A percentile compares a stretch with the other conserved stretches of the same genome.
Conservation (phyloP, 306 rosid species). For the Acacia melanoxylon region DNA sequence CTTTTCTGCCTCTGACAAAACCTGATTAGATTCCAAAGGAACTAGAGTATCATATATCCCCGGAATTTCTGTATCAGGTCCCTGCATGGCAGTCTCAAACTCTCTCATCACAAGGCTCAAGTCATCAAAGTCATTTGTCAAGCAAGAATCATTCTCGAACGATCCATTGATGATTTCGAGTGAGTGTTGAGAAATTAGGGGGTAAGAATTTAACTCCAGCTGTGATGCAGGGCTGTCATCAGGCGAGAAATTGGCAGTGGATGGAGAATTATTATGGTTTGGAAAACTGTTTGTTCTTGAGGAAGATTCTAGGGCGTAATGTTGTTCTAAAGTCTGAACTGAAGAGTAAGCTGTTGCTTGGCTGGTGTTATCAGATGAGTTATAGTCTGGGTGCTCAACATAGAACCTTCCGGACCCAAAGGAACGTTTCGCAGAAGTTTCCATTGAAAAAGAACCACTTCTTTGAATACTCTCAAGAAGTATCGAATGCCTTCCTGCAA, state of each 20-base stretch:
- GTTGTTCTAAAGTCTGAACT: slow-evolving; percentile 45
- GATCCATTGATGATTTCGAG: slow-evolving; percentile 53
- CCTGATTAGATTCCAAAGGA: slow-evolving; percentile 30
- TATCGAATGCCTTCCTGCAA: slow-evolving; percentile 15
- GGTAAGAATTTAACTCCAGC: slow-evolving; percentile 51
- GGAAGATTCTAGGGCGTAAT: slow-evolving; percentile 64
- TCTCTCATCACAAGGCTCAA: slow-evolving; percentile 79
- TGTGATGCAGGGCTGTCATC: slow-evolving; percentile 68
- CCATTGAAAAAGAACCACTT: slow-evolving; percentile 47
- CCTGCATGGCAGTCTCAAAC: slow-evolving; percentile 73
- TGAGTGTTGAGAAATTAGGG: slow-evolving; percentile 44
- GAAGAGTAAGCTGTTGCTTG: slow-evolving; percentile 47
- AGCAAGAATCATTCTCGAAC: slow-evolving; percentile 55
- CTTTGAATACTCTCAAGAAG: slow-evolving; percentile 19
- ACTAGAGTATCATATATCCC: slow-evolving; percentile 35
- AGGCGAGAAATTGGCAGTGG: slow-evolving; percentile 50
- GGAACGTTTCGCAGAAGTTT: slow-evolving; percentile 54
- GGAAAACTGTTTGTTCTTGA: slow-evolving; percentile 56
- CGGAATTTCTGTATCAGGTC: slow-evolving; percentile 48
- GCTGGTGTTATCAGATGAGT: slow-evolving; percentile 51
- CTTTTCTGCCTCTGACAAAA: slow-evolving; percentile 47
- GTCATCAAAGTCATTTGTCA: slow-evolving; percentile 57
- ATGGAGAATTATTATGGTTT: slow-evolving; percentile 56
- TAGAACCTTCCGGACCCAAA: slow-evolving; percentile 46
- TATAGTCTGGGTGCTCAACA: slow-evolving; percentile 41